phyloP scores from a whole-genome alignment of 352 stramenopile genomes.

The Pythium scleroteichum region DNA sequence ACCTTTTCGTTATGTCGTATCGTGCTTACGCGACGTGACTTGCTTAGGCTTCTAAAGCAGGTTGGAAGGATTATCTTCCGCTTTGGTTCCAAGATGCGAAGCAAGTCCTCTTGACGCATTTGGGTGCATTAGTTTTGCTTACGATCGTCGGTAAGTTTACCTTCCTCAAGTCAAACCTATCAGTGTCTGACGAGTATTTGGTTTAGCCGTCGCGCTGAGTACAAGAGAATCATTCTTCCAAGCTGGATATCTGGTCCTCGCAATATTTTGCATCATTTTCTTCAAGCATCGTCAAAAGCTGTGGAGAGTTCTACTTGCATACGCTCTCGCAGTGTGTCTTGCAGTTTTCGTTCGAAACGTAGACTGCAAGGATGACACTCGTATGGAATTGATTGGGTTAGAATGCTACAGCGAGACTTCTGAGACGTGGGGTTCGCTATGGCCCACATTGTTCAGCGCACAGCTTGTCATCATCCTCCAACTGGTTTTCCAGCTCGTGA shows the following conservation, averaged over 20 bases:
- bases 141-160: constrained; percentile 69
- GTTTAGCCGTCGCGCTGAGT: constrained; percentile 74
- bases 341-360: constrained; percentile 80
- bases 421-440: constrained; percentile 70
- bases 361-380: constrained; percentile 46
- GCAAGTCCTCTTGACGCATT: constrained; percentile 66
- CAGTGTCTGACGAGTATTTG: constrained; percentile 1
- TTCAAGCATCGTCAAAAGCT: constrained; percentile 75
- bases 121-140: constrained; percentile 78
- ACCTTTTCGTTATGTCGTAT: neutral
- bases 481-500: constrained; percentile 83
- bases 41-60: constrained; percentile 48
- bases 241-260: constrained; percentile 81
- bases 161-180: neutral
- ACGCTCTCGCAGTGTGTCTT: constrained; percentile 71
- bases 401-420: constrained; percentile 63
- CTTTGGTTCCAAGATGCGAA: constrained; percentile 77
- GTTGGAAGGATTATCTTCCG: constrained; percentile 50
- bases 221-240: constrained; percentile 82
- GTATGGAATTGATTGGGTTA: constrained; percentile 66
- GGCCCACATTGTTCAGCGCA: constrained; percentile 78
- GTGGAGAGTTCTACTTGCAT: constrained; percentile 77
- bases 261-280: constrained; percentile 79
- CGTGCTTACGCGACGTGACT: too few relatives aligned
- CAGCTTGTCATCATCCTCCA: constrained; percentile 86